Conservation (phyloP, 192 early-diverging fungal genomes). For the Kappamyces sp. region DNA sequence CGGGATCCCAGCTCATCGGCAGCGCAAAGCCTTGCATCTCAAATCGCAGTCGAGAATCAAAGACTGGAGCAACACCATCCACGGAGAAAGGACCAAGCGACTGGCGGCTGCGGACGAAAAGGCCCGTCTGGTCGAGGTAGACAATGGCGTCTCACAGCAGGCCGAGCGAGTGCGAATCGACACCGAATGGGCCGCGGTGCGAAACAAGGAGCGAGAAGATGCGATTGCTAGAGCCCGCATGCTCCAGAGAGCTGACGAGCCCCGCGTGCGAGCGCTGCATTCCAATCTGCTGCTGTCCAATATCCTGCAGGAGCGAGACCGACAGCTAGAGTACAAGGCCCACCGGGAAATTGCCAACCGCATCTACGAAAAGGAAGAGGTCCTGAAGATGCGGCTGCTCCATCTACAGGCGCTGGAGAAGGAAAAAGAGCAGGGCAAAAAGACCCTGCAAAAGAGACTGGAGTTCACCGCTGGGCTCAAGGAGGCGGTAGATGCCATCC, state of each 20-base stretch:
- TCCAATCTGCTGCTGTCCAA: slow-evolving; percentile 36
- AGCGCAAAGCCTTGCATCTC: slow-evolving; percentile 33
- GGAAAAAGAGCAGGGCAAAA: neutral
- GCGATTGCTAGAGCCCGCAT: slow-evolving; percentile 36
- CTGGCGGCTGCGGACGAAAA: slow-evolving; percentile 36
- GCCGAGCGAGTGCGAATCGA: slow-evolving; percentile 34
- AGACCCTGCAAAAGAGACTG: neutral
- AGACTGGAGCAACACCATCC: slow-evolving; percentile 42
- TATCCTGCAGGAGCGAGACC: slow-evolving; percentile 43
- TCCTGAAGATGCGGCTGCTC: neutral
- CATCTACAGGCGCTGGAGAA: slow-evolving; percentile 7
- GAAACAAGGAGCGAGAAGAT: slow-evolving; percentile 23
- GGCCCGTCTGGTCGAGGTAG: slow-evolving; percentile 21
- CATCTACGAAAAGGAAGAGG: slow-evolving; percentile 6
- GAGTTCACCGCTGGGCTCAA: neutral
- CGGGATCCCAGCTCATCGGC: slow-evolving; percentile 11
- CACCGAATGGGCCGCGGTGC: slow-evolving; percentile 33
- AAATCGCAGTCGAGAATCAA: slow-evolving; percentile 31
- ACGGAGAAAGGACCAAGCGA: slow-evolving; percentile 36
- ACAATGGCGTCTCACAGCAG: slow-evolving; percentile 6
- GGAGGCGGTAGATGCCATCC: neutral
- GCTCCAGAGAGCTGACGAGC: slow-evolving; percentile 29
- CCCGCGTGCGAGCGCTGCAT: slow-evolving; percentile 27
- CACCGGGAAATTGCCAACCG: neutral
- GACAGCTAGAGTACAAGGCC: slow-evolving; percentile 24